Base-by-base conservation (phyloP, 1,139 yeast genomes). In the Suhomyces anneliseae region DNA sequence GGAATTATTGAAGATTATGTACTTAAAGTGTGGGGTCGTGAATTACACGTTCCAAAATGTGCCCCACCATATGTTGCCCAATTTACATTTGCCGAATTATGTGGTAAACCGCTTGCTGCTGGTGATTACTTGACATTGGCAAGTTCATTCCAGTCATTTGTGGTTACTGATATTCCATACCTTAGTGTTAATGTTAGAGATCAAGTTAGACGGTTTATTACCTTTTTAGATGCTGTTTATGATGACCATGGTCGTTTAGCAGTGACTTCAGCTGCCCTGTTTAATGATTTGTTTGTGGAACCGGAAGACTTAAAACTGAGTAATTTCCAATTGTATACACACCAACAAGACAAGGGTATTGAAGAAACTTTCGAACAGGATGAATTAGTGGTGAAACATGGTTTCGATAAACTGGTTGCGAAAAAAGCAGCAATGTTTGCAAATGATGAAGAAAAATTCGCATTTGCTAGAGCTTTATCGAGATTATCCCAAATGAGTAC, bases 401-500 rank as follows among this genome's bases (percentile, higher is more conserved):
- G 93, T 1, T 85, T 87, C 53, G 88, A 86, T 54, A 80, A 83
- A 52, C 83, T 82, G 53, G 74, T 86, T 45, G 89, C 93, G n/a
- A 79, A 85, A 55, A 82, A 85, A 62, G 87, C 95, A 1, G 73
- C 87, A 34, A 82, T 90, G 82, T 92, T 93, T 69, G 87, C 76
- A 41, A 77, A 87, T 39, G 98, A 90, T 64, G 99, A 93, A 66
- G 99, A 93, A 68, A 81, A 86, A 65, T 93, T 93, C 72, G 99
- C 99, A 12, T 93, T 92, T 74, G 96, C 97, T 1, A 78, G 99
- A 61, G 97, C 98, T 0, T 74, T 93, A 53, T 85, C 95, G 56
- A 80, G 99, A 63, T 74, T 93, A 55, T 79, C 93, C 44, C 98
- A 93, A 59, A 93, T 93, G 97, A 86, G 96, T 56, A 87, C 96